These are phyloP conservation scores for Kwoniella sp. DNA, from an alignment of 768 basidiomycete species.

Conservation along the genomic window DNA sequence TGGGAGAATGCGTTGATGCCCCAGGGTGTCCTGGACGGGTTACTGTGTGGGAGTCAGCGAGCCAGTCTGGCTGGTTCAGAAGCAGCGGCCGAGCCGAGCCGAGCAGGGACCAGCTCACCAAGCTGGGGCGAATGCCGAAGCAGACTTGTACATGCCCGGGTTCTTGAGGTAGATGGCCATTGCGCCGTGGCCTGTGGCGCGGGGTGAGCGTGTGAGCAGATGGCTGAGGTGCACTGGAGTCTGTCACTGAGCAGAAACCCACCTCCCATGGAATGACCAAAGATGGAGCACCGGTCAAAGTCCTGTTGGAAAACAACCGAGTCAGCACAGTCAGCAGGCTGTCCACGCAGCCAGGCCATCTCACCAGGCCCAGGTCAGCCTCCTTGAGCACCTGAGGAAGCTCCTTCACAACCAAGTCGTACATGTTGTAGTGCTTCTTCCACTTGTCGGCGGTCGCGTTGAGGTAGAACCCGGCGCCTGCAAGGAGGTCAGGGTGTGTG, in stretches of 20 bases:
- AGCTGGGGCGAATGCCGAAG: slow-evolving; percentile 66
- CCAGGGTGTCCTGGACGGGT: slow-evolving; percentile 84
- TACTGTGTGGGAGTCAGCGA: slow-evolving; percentile 57
- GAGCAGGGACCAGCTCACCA: no score
- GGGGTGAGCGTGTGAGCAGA: no score
- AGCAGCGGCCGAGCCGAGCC: no score
- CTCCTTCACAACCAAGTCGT: slow-evolving; percentile 75
- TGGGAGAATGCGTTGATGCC: slow-evolving; percentile 85
- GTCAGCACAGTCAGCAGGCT: not conserved
- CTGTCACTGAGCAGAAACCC: not conserved
- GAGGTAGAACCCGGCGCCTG: slow-evolving; percentile 93
- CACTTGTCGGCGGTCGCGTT: slow-evolving; percentile 67
- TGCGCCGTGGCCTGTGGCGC: slow-evolving; percentile 79
- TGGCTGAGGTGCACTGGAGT: no score
- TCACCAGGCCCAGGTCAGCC: slow-evolving; percentile 70
- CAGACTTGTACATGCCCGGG: slow-evolving; percentile 68
- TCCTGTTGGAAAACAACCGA: slow-evolving; percentile 57
- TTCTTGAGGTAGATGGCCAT: slow-evolving; percentile 82
- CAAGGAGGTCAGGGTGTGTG: no score
- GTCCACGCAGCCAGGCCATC: slow-evolving; percentile 47
- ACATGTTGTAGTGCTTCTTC: slow-evolving; percentile 71
- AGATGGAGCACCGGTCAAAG: slow-evolving; percentile 74
- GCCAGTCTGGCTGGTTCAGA: not conserved
- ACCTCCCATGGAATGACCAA: slow-evolving; percentile 85
- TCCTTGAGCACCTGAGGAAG: slow-evolving; percentile 72